Conservation (phyloP, 2,329 filamentous ascomycete species). For the Phaeosphaeriaceae sp. region DNA sequence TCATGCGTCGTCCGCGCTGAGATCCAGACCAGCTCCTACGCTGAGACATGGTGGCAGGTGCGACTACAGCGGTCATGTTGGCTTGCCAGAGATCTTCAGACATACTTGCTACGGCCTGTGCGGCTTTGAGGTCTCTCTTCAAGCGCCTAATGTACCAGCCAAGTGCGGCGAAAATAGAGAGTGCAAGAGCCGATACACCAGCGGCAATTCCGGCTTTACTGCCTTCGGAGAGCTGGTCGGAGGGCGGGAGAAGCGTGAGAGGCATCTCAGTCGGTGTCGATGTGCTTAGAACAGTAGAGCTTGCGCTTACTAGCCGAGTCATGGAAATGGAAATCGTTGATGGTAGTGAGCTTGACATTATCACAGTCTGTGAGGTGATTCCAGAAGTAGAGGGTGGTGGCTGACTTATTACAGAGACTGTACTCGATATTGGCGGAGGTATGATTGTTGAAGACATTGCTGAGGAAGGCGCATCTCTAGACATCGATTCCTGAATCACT, state of each 20-base stretch:
- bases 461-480: not conserved
- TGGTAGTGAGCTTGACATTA: not conserved
- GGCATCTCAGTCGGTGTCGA: conserved; percentile 17
- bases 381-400: too few species aligned
- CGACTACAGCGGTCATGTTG: conserved; percentile 7
- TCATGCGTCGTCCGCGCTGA: conserved; percentile 3
- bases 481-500: not conserved
- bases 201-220: conserved; percentile 34
- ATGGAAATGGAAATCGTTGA: not conserved
- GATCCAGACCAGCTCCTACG: not conserved
- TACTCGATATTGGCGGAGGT: not conserved
- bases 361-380: too few species aligned
- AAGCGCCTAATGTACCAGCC: conserved; percentile 35
- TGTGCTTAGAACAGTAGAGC: not conserved
- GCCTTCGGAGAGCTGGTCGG: conserved; percentile 20
- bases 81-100: conserved; percentile 17
- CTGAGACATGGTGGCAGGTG: not conserved
- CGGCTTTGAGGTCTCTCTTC: conserved; percentile 26
- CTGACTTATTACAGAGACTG: not conserved
- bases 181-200: conserved; percentile 17
- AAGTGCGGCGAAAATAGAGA: conserved; percentile 18
- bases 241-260: conserved; percentile 14
- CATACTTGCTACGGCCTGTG: conserved; percentile 19
- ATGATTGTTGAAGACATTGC: not conserved
- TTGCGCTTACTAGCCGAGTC: conserved; percentile 1